Percentiles rank a stretch among this genome's conserved stretches.
Evolutionary conservation across 345 rosid species (phyloP).

Genomic region (Aegle marmelos): DNA sequence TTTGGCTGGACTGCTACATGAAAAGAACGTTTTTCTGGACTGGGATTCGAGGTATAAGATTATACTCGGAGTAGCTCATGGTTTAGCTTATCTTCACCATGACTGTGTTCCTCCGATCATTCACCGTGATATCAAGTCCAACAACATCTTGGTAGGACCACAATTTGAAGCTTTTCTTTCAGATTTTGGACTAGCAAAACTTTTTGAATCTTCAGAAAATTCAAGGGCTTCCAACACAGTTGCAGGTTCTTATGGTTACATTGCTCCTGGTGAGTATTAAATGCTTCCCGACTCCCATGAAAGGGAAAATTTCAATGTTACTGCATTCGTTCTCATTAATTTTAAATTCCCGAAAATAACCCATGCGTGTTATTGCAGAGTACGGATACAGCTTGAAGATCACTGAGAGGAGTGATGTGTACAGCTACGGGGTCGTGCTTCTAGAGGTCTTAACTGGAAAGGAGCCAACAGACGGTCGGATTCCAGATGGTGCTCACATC

Average conservation of each 20-base stretch:
- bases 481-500: constrained; percentile 59
- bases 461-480: constrained; percentile 43
- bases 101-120: constrained; percentile 71
- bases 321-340: not conserved
- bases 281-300: not conserved
- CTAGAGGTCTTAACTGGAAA: constrained; percentile 59
- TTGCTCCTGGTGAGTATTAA: constrained; percentile 63
- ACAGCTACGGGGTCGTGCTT: constrained; percentile 71
- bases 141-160: constrained; percentile 68
- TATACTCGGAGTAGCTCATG: constrained; percentile 64
- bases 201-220: constrained; percentile 44
- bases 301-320: not conserved
- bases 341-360: not conserved
- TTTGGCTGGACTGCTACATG: constrained; percentile 58
- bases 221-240: constrained; percentile 43
- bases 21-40: constrained; percentile 41
- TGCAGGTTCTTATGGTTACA: constrained; percentile 80
- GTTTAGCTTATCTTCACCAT: constrained; percentile 71
- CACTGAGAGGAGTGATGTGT: constrained; percentile 71
- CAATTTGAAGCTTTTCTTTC: constrained; percentile 65
- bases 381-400: constrained; percentile 67
- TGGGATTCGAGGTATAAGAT: constrained; percentile 74
- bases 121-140: constrained; percentile 71
- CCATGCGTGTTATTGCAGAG: constrained; percentile 40
- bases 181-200: constrained; percentile 74